A percentile compares a stretch with the other conserved stretches of the same genome.
These are phyloP conservation scores for Didymella glomerata DNA, from an alignment of 2,329 filamentous ascomycete genomes.

Conservation along the genomic window DNA sequence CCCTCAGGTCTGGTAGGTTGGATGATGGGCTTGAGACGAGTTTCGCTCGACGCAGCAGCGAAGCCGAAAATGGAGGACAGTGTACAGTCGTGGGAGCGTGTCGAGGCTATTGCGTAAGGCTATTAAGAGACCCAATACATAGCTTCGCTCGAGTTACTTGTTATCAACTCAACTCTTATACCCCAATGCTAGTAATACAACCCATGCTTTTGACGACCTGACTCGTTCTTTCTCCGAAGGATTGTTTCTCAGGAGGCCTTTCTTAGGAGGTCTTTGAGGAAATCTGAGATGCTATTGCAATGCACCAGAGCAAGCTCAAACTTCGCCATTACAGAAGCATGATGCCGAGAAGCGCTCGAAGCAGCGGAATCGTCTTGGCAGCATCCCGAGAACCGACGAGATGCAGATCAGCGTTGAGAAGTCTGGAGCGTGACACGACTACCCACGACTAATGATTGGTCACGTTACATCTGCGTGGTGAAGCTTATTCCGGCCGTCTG, in stretches of 20 bases:
- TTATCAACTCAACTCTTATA: constrained; percentile 2
- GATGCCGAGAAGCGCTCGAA: constrained; percentile 2
- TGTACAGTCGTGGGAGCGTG: constrained; percentile 56
- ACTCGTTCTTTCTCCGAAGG: neutral
- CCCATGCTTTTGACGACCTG: neutral
- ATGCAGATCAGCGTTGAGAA: constrained; percentile 19
- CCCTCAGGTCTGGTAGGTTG: constrained; percentile 82
- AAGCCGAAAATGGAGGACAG: constrained; percentile 55
- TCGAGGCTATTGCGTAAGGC: constrained; percentile 15
- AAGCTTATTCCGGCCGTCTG: constrained; percentile 11
- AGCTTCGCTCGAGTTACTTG: neutral
- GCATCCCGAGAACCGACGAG: constrained; percentile 8
- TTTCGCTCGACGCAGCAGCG: constrained; percentile 50
- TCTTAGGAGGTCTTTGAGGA: neutral
- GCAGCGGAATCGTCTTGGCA: constrained; percentile 14
- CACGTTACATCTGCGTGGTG: constrained; percentile 10
- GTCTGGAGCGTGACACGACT: constrained; percentile 15
- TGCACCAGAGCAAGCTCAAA: neutral
- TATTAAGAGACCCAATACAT: neutral
- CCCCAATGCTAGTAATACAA: constrained; percentile 1
- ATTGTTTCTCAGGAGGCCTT: neutral
- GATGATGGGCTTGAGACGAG: constrained; percentile 84
- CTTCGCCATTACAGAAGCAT: neutral
- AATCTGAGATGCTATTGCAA: neutral
- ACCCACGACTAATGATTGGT: constrained; percentile 13